Evolutionary conservation across 225 moss, liverwort and hornwort species (phyloP), one percentile per base, ranked within the genome.

Genomic region (Thuidium tamariscinum): DNA sequence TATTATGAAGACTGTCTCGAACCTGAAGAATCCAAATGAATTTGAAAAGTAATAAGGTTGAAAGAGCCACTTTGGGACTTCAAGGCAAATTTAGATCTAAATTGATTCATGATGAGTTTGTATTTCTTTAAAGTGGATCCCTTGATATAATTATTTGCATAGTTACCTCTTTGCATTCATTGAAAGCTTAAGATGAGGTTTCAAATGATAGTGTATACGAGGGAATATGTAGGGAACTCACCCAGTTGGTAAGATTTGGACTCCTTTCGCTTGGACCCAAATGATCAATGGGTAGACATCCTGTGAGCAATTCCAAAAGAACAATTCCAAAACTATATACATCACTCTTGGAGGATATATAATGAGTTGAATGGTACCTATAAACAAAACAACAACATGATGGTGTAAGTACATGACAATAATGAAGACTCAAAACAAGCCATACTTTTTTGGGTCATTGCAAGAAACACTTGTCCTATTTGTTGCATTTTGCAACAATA

Each of bases 241-340:
- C 73, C 80, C 64, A 55, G 3, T 79, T 6, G 44, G 2, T 9
- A 9, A 84, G 14, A 23, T 64, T 4, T 72, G 46, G 46, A 44
- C n/a, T 27, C 11, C 34, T 83, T 51, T 4, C 2, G 0, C 14
- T 34, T 13, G 22, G 3, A 23, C 9, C 5, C 1, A 13, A 55
- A 5, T 9, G 6, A 5, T 84, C 27, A 46, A 84, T 80, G 63
- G 80, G 30, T 7, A 49, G 44, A 56, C 36, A 0, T 4, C 84
- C 37, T 2, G 73, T 73, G 30, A 88, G 32, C 3, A 84, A 1
- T 37, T 88, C 88, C 55, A 88, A 73, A 22, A 88, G 73, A 0
- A 88, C 88, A 12, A 88, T 65, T 80, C 84, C 74, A 39, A 80
- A 80, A 9, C 80, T 88, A 1, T 64, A 88, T 13, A 73, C 73